A percentile compares a stretch with the other conserved stretches of the same genome.
These are phyloP conservation scores for Oidiodendron maius DNA, from an alignment of 495 filamentous ascomycete genomes.

Conservation along the genomic window DNA sequence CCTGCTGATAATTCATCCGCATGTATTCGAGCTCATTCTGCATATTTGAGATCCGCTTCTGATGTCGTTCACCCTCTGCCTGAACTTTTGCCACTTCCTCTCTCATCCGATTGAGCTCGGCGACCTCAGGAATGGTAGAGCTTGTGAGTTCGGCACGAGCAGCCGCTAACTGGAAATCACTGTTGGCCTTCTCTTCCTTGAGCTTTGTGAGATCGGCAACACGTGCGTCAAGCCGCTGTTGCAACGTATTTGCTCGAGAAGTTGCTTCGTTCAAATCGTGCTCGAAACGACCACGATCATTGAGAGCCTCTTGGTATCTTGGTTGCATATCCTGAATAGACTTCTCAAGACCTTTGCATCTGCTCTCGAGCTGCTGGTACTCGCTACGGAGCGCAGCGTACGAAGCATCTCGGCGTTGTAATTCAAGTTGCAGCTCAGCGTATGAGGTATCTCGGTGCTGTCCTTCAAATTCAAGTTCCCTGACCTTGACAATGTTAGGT, in stretches of 20 bases:
- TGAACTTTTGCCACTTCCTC: conserved; percentile 5
- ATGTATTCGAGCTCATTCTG: conserved; percentile 16
- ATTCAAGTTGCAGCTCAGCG: conserved; percentile 8
- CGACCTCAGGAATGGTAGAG: conserved; percentile 12
- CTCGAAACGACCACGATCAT: conserved; percentile 17
- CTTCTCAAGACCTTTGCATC: conserved; percentile 8
- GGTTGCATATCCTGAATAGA: conserved; percentile 15
- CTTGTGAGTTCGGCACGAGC: conserved; percentile 8
- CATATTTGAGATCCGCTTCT: conserved; percentile 10
- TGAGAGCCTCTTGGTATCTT: conserved; percentile 21
- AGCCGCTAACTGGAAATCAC: conserved; percentile 6
- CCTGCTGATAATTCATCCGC: conserved; percentile 17
- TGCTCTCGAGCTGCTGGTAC: conserved; percentile 6
- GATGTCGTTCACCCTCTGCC: conserved; percentile 9
- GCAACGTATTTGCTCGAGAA: background rate
- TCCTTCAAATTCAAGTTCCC: background rate
- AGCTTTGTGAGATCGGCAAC: conserved; percentile 9
- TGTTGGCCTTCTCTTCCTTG: conserved; percentile 7
- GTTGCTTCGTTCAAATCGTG: conserved; percentile 2
- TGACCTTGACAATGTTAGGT: background rate
- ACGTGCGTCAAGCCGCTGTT: conserved; percentile 9
- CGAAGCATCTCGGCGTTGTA: conserved; percentile 5
- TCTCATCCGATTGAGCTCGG: conserved; percentile 4
- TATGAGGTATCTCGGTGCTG: conserved; percentile 5
- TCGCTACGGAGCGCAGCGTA: conserved; percentile 10